Evolutionary conservation across 306 rosid species (phyloP), one percentile per base, ranked within the genome.

Genomic region (Inga oerstediana): DNA sequence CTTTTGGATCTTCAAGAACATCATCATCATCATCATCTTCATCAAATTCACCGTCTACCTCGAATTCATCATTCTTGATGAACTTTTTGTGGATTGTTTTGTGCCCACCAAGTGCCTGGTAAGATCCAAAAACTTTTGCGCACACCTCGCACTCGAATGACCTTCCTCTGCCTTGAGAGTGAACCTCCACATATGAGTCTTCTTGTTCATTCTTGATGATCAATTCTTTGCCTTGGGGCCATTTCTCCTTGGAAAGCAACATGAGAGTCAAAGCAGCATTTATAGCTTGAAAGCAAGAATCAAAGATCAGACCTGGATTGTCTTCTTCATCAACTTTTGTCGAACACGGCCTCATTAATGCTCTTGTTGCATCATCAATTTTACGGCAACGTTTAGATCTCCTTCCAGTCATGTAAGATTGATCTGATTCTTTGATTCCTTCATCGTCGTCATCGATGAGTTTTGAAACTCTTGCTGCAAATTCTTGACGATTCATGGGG

Each of bases 41-140:
- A 19, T 71, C 37, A 49, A 11, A 62, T 20, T 58, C 48, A 32
- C 66, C 81, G 4, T 58, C 77, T 46, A 77, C 8, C 12, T 67
- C 61, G 7, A 58, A 11, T 14, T 30, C 22, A 32, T 65, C 34
- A 56, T 76, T 75, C 17, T 35, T 69, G 30, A 48, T 62, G 4
- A 70, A 9, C 70, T 64, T 89, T 81, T 75, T 91, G 48, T 93
- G 97, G 74, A 64, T 87, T 2, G 93, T 91, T 51, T 74, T 90
- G 76, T 93, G 94, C 3, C 94, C 93, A 16, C 93, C 93, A 4
- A 91, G 91, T 1, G 92, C 94, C 15, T 93, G 96, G 82, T 85
- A 75, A 54, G 93, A 89, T 44, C 17, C 52, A 49, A 88, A 88
- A 27, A 19, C 77, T 80, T 88, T 93, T 11, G 56, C 48, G 9